Evolutionary conservation across 108 stramenopile genomes (phyloP).

Genomic region (Schizochytrium sp.): DNA sequence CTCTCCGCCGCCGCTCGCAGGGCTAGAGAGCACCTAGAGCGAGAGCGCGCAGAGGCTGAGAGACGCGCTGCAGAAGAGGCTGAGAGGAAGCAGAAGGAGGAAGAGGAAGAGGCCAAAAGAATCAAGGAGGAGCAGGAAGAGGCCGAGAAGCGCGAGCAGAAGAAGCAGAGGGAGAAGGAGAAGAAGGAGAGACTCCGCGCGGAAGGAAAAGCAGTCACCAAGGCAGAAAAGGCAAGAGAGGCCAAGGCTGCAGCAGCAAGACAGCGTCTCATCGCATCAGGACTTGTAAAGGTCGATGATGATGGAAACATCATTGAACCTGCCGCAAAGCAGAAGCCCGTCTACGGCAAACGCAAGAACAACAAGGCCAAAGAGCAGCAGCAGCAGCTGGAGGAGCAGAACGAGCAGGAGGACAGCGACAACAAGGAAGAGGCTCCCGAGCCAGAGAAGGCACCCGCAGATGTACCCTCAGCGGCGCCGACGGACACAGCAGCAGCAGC

Average conservation of each 20-base stretch:
- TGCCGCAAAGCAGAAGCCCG: background rate
- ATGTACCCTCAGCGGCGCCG: background rate
- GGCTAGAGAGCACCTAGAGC: background rate
- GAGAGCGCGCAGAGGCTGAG: background rate
- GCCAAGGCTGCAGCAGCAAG: conserved; percentile 17
- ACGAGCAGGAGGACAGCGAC: conserved; percentile 50
- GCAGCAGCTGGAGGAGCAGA: background rate
- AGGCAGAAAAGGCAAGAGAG: conserved; percentile 45
- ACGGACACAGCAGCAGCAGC: background rate
- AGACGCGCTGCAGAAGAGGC: background rate
- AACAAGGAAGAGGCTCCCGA: background rate
- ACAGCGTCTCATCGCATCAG: conserved; percentile 15
- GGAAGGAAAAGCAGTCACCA: conserved; percentile 35
- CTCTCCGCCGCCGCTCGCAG: background rate
- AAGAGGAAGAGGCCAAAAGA: background rate
- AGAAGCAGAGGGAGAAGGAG: conserved; percentile 60
- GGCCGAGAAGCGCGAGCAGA: background rate
- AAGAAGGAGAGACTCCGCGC: conserved; percentile 42
- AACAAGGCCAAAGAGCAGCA: conserved; percentile 56
- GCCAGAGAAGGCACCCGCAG: background rate
- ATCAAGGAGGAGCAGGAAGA: conserved; percentile 12
- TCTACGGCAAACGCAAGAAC: conserved; percentile 40
- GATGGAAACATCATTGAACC: background rate
- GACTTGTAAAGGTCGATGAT: conserved; percentile 37
- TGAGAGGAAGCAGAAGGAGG: conserved; percentile 24